phyloP scores from a whole-genome alignment of 179 eudicot species.

The Silene vulgaris region DNA sequence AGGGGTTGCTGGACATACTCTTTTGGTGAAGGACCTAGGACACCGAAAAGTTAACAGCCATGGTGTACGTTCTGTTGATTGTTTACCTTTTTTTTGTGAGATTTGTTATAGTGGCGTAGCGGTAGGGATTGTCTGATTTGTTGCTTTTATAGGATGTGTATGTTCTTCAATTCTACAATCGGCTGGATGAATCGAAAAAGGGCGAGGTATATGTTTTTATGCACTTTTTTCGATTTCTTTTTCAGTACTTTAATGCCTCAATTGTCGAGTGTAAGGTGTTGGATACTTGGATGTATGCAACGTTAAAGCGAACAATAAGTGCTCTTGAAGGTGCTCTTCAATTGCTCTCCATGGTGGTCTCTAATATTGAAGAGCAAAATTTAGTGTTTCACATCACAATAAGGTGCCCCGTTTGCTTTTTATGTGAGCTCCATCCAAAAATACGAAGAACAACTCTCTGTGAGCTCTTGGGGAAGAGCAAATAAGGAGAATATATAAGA shows the following conservation, averaged over 20 bases:
- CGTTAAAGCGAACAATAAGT: not conserved
- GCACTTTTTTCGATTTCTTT: not conserved
- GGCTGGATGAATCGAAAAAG: slow-evolving; percentile 79
- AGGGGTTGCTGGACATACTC: slow-evolving; percentile 73
- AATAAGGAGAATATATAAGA: no score
- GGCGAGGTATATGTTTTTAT: slow-evolving; percentile 63
- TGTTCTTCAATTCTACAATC: slow-evolving; percentile 83
- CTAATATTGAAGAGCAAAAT: no score
- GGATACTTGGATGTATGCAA: not conserved
- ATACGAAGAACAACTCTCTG: no score
- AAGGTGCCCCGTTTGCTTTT: no score
- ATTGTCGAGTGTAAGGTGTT: not conserved
- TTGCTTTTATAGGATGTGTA: slow-evolving; percentile 39
- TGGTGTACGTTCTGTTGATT: slow-evolving; percentile 36
- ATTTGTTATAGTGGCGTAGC: not conserved
- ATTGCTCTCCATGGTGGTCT: not conserved
- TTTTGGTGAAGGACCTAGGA: slow-evolving; percentile 78
- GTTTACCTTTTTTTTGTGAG: not conserved
- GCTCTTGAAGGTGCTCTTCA: not conserved
- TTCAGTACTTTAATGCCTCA: not conserved
- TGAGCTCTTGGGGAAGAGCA: no score
- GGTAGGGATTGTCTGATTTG: not conserved
- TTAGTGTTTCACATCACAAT: no score
- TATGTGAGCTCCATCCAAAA: no score
- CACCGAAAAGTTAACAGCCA: slow-evolving; percentile 52